Percentiles rank a stretch among this genome's conserved stretches.
phyloP scores from a whole-genome alignment of 352 stramenopile genomes.

The Globisporangium paddicum region DNA sequence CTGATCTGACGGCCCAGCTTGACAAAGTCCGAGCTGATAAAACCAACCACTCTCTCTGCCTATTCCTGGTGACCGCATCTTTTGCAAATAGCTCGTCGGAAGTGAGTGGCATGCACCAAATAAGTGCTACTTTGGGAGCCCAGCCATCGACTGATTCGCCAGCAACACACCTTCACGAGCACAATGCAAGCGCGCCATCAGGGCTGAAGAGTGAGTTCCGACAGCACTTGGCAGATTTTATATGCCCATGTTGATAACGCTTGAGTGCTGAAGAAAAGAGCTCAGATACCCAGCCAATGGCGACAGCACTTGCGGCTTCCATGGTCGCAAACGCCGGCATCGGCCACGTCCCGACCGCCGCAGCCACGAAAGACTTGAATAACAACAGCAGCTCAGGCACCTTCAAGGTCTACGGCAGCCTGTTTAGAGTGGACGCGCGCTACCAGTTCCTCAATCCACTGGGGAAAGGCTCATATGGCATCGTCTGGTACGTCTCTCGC shows the following conservation, averaged over 20 bases:
- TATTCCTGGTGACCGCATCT: no score
- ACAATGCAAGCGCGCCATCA: no score
- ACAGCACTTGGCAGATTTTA: no score
- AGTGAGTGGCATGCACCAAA: no score
- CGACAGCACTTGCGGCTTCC: neutral
- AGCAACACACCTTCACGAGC: no score
- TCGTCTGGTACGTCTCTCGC: slow-evolving; percentile 72
- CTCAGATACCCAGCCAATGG: neutral
- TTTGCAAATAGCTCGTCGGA: no score
- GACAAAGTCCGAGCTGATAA: no score
- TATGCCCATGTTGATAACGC: neutral
- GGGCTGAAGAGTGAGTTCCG: no score
- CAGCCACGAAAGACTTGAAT: neutral
- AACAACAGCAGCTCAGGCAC: slow-evolving; percentile 4
- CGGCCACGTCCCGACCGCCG: neutral
- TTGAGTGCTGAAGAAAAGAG: neutral
- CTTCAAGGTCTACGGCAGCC: slow-evolving; percentile 78
- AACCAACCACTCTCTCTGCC: no score
- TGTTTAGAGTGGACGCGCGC: slow-evolving; percentile 78
- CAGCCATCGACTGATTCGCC: no score
- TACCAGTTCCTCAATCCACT: slow-evolving; percentile 88
- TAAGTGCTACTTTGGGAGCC: no score
- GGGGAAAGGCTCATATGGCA: slow-evolving; percentile 89
- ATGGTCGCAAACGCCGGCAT: neutral
- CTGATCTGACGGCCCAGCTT: no score